Evolutionary conservation across 306 rosid species (phyloP), one percentile per base, ranked within the genome.

Genomic region (Prunus salicina): DNA sequence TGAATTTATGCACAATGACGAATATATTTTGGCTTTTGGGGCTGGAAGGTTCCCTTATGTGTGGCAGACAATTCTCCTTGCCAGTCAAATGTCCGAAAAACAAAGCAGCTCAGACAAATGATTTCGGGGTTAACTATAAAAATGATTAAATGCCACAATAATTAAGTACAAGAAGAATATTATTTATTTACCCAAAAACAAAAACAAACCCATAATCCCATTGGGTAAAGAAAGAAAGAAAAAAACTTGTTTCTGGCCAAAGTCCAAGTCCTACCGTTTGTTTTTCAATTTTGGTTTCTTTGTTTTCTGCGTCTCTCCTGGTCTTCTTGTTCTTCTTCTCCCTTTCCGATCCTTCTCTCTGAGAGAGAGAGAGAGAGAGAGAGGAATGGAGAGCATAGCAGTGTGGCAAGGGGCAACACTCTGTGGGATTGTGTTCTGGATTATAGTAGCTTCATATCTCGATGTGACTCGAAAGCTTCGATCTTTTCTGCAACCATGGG

Each of bases 401-500:
- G 76, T 80, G 72, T 92, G 97, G 96, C 98, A 96, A 73, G 87
- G 87, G 70, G 80, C 89, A 67, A 76, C 87, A 51, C 80, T 96
- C 7, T 91, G 84, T 45, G 93, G 91, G 72, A 76, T 96, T 72
- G 52, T 87, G 16, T 82, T 85, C 15, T 96, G 96, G 94, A 15
- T 91, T 75, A 14, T 82, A 16, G 66, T 75, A 28, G 64, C 97
- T 73, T 91, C 98, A 12, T 86, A 82, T 64, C 89, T 96, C 72
- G 80, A 90, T 78, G 71, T 89, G 34, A 88, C 97, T 83, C 88
- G 73, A 46, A 88, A 80, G 80, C 85, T 96, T 71, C 81, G 99
- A 87, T 96, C 98, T 75, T 83, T 87, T 30, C 64, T 91, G 16
- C 99, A 86, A 69, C 96, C 98, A 7, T 91, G 87, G 88, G 93